phyloP scores from a whole-genome alignment of 257 asterid genomes.

The Solanum piurae region DNA sequence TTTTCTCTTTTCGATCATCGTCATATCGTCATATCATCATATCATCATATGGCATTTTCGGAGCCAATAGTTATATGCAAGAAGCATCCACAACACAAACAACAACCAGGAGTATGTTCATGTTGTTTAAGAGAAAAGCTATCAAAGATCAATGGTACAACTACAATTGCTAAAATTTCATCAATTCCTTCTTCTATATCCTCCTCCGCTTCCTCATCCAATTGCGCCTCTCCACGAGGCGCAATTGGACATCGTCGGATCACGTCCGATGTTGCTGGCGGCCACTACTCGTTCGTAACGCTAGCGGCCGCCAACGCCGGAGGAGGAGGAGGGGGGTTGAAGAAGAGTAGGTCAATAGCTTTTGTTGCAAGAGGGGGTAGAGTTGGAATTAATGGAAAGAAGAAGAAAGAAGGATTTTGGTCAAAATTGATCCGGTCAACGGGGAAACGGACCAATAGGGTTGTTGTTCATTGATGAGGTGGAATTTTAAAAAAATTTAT shows the following conservation, averaged over 20 bases:
- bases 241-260: constrained; percentile 23
- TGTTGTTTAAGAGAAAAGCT: constrained; percentile 49
- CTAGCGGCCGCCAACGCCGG: neutral
- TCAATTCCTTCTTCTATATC: constrained; percentile 8
- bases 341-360: constrained; percentile 55
- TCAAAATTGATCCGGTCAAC: constrained; percentile 27
- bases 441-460: constrained; percentile 14
- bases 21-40: neutral
- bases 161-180: neutral
- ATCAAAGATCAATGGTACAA: constrained; percentile 15
- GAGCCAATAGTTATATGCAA: constrained; percentile 36
- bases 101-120: constrained; percentile 61
- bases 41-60: constrained; percentile 28
- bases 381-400: neutral
- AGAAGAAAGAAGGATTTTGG: constrained; percentile 66
- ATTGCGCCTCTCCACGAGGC: constrained; percentile 15
- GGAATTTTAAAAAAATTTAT: neutral
- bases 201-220: constrained; percentile 27
- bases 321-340: constrained; percentile 14
- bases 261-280: constrained; percentile 28
- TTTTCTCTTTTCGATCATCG: neutral
- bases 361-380: constrained; percentile 22
- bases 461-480: neutral
- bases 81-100: constrained; percentile 43
- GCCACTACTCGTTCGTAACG: constrained; percentile 13